Evolutionary conservation across 1,284 basidiomycete species (phyloP).

Genomic region (Heterobasidion annosum): DNA sequence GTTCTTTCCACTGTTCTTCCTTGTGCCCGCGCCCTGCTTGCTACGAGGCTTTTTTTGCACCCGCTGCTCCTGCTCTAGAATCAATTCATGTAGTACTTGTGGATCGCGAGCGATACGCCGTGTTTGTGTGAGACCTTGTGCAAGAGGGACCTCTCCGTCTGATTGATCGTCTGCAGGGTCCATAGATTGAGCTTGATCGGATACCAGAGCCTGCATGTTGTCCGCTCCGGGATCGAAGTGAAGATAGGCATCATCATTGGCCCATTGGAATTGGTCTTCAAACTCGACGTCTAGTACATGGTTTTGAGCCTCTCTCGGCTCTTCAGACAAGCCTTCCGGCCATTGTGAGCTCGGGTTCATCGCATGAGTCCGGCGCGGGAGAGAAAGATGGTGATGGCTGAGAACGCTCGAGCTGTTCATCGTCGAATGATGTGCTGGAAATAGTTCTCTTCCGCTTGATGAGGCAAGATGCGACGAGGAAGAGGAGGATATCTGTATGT

Average conservation of each 20-base stretch:
- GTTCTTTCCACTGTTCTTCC: constrained; percentile 9
- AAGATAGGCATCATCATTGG: constrained; percentile 22
- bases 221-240: constrained; percentile 24
- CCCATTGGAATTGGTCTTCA: background rate
- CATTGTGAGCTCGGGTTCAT: background rate
- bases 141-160: background rate
- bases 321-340: background rate
- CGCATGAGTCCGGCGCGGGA: background rate
- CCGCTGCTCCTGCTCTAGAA: too few relatives aligned
- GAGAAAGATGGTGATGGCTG: constrained; percentile 4
- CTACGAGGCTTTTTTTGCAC: background rate
- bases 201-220: background rate
- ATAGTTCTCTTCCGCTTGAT: constrained; percentile 19
- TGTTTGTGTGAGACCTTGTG: background rate
- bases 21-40: constrained; percentile 2
- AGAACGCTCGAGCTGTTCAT: constrained; percentile 2
- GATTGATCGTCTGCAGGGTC: background rate
- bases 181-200: background rate
- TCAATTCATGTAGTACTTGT: background rate
- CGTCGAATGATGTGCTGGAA: constrained; percentile 7
- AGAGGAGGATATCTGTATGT: constrained; percentile 14
- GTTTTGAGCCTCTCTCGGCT: background rate
- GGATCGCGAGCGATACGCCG: too few relatives aligned
- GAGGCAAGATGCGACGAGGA: background rate
- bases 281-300: background rate